phyloP scores from a whole-genome alignment of 495 filamentous ascomycete species.

The Stereocaulon alpinum region DNA sequence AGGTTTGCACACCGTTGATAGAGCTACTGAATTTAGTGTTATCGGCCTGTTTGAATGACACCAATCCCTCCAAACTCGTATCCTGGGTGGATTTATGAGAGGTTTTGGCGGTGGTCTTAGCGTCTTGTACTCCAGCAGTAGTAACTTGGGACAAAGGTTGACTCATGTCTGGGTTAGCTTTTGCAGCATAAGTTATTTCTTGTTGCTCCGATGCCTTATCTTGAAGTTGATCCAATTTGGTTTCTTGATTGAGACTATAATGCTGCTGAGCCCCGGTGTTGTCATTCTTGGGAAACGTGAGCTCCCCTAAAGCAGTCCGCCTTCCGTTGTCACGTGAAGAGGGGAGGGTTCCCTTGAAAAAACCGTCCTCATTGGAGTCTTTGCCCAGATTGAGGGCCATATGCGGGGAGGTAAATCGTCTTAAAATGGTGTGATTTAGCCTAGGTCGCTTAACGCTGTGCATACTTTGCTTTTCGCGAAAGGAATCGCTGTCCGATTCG shows the following conservation, averaged over 20 bases:
- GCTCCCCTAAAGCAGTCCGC: neutral
- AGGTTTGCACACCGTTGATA: neutral
- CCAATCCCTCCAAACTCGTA: neutral
- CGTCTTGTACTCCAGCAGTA: neutral
- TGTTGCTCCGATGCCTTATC: neutral
- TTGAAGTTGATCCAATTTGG: neutral
- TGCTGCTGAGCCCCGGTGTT: neutral
- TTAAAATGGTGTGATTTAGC: neutral
- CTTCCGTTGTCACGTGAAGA: neutral
- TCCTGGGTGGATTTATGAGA: neutral
- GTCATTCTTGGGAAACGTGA: neutral
- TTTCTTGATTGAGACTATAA: neutral
- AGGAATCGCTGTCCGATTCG: slow-evolving; percentile 17
- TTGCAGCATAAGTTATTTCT: neutral
- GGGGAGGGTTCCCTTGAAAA: neutral
- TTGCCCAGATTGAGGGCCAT: neutral
- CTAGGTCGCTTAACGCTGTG: slow-evolving; percentile 12
- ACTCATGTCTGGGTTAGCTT: neutral
- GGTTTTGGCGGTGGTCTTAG: neutral
- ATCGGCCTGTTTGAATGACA: neutral
- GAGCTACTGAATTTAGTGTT: neutral
- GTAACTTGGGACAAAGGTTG: neutral
- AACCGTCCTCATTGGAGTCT: neutral
- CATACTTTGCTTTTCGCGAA: slow-evolving; percentile 14
- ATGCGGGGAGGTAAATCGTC: neutral